Evolutionary conservation across 805 yeast genomes (phyloP).

Genomic region (Candida ovalis): DNA sequence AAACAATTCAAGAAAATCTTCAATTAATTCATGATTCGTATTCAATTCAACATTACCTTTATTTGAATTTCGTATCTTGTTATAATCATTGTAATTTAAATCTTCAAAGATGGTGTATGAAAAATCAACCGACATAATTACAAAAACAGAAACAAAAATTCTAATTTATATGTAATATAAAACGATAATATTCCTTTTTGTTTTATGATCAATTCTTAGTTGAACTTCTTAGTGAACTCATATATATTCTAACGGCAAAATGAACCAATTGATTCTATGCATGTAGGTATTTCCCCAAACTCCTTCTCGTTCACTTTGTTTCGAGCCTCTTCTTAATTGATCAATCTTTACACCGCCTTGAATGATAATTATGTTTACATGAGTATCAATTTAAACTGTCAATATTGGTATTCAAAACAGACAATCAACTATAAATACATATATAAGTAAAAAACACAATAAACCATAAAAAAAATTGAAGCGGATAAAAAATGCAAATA

Average conservation of each 20-base stretch:
- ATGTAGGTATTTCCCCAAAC: no score
- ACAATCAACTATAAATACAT: neutral
- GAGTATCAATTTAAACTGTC: no score
- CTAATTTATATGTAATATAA: neutral
- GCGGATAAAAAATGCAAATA: neutral
- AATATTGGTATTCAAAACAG: neutral
- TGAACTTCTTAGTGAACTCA: no score
- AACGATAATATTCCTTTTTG: no score
- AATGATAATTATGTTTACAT: no score
- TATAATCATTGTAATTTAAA: slow-evolving; percentile 19
- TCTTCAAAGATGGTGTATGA: slow-evolving; percentile 5
- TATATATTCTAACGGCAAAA: no score
- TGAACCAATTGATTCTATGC: neutral
- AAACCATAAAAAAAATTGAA: neutral
- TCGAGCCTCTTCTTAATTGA: no score
- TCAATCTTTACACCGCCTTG: no score
- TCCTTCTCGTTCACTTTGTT: no score
- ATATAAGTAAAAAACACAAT: neutral
- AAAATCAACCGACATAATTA: neutral
- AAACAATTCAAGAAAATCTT: slow-evolving; percentile 22
- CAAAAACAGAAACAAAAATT: neutral
- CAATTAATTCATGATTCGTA: neutral
- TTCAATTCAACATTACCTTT: neutral
- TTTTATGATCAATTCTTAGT: no score
- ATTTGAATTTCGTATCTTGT: slow-evolving; percentile 9